Base-by-base conservation (phyloP, 148 eudicot species). In the Pouteria glomerata region DNA sequence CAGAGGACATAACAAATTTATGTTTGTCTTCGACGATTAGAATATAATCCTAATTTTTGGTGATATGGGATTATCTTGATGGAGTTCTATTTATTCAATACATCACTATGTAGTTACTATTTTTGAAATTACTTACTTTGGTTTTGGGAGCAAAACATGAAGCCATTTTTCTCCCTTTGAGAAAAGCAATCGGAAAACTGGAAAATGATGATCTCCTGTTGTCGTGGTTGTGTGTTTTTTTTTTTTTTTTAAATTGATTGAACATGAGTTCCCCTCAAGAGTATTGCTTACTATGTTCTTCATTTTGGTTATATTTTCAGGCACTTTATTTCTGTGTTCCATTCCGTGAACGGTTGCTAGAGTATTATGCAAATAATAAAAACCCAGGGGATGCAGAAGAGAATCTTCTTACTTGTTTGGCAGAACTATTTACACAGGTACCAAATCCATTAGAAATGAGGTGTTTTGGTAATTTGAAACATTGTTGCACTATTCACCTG, bases 291-390 rank as follows among this genome's bases (percentile, higher is more conserved):
- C 59, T 29, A 56, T 64, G 23, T 44, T 52, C 4, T 45, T 58
- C 56, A 16, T 29, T 52, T 6, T 57, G n/a, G n/a, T n/a, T 90
- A 82, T 21, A 29, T 68, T 0, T 85, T 82, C 92, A 92, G 97
- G 95, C 97, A 59, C 88, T 92, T 3, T 92, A 87, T 77, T 92
- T 92, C 57, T 92, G 97, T 74, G 95, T 92, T 74, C 89, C 97
- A 37, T 92, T 92, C 70, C 95, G 97, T 48, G 95, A 89, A 63
- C 92, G 89, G 71, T 78, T 92, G 70, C 73, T 92, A 62, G 97
- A 92, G 63, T 92, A 87, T 72, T 89, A 86, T 78, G 73, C 84
- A 61, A 87, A 63, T 76, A 83, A 76, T 85, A 92, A 83, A 81
- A 88, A 69, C 76, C 79, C 78, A 35, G 87, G 81, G 44, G 97